Conservation (phyloP, 768 basidiomycete genomes). For the Boletus rex-veris region DNA sequence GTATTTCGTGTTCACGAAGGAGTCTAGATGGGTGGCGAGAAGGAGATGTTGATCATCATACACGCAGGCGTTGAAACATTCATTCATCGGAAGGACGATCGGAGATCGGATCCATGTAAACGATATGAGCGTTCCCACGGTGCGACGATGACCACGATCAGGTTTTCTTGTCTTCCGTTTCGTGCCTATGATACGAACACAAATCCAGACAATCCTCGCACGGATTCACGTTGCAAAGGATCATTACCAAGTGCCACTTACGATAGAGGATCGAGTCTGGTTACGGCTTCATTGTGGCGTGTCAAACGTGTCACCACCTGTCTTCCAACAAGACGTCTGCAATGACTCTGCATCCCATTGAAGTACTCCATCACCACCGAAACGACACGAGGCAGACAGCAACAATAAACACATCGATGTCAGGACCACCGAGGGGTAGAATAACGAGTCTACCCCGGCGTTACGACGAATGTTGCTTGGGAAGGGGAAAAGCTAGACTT, state of each 20-base stretch:
- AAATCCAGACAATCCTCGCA: no score
- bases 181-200: no score
- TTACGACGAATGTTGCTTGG: background rate
- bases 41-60: background rate
- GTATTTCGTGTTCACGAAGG: background rate
- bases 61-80: background rate
- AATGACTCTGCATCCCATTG: background rate
- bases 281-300: no score
- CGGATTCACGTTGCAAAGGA: no score
- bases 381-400: background rate
- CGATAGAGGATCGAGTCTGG: no score
- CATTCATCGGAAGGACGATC: background rate
- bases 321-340: no score
- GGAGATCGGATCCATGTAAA: background rate
- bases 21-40: background rate
- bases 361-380: background rate
- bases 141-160: no score
- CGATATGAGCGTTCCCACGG: no score
- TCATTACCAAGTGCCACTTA: no score
- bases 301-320: no score
- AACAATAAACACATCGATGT: background rate
- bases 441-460: background rate
- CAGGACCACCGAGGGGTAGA: background rate
- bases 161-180: no score
- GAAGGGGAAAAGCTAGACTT: no score